Percentiles rank a stretch among this genome's conserved stretches.
Conservation (phyloP, 352 stramenopile species). For the Ophiocytium majus region DNA sequence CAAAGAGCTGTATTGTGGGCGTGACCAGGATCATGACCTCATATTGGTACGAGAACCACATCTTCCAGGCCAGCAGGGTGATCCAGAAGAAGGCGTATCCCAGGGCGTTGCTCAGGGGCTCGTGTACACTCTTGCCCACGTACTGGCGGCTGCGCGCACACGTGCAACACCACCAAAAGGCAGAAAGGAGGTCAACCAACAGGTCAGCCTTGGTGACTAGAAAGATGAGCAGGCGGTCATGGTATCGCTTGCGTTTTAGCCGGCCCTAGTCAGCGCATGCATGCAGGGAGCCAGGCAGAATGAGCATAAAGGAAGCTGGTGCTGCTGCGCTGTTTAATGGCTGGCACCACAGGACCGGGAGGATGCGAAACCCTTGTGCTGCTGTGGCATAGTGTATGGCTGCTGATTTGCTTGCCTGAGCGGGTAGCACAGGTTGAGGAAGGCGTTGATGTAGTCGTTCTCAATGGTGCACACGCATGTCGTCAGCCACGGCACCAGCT, state of each 20-base stretch:
- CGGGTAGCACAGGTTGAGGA: slow-evolving; percentile 18
- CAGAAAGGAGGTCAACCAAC: no score
- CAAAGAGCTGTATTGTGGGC: slow-evolving; percentile 88
- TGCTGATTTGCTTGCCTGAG: not conserved
- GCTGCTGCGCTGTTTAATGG: no score
- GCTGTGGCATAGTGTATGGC: not conserved
- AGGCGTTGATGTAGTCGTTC: slow-evolving; percentile 21
- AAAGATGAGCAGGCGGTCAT: no score
- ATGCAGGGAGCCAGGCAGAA: no score
- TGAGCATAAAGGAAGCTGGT: no score
- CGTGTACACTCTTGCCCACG: slow-evolving; percentile 55
- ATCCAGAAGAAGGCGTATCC: slow-evolving; percentile 92
- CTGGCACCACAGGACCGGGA: no score
- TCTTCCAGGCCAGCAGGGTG: slow-evolving; percentile 89
- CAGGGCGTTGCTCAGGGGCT: slow-evolving; percentile 51
- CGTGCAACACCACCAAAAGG: no score
- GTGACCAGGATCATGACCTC: slow-evolving; percentile 85
- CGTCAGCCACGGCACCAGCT: slow-evolving; percentile 63
- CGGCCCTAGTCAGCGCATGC: no score
- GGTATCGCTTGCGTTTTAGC: no score
- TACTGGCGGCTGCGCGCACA: slow-evolving; percentile 68
- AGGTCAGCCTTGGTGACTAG: no score
- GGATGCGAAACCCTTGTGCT: not conserved
- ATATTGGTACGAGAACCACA: slow-evolving; percentile 98
- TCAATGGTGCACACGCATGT: slow-evolving; percentile 14